These are phyloP conservation scores for Fusarium sp. DNA, from an alignment of 2,329 filamentous ascomycete genomes.

Conservation along the genomic window DNA sequence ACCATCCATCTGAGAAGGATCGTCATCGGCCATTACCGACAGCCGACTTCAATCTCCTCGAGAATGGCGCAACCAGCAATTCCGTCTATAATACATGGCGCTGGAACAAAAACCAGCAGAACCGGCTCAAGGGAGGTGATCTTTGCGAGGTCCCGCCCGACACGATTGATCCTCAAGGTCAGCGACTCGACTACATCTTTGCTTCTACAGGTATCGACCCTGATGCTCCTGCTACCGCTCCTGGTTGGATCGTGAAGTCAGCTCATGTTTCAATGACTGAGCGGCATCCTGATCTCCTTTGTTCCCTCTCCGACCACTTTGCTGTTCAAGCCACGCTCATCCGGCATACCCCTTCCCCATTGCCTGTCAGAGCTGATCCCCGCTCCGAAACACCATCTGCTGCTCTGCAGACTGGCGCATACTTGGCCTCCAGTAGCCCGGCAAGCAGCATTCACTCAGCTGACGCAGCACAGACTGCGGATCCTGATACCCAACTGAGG, in stretches of 20 bases:
- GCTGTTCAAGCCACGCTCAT: slow-evolving; percentile 83
- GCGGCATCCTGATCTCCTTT: slow-evolving; percentile 81
- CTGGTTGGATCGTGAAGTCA: slow-evolving; percentile 74
- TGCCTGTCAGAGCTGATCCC: slow-evolving; percentile 21
- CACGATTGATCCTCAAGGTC: slow-evolving; percentile 76
- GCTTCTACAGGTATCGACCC: slow-evolving; percentile 63
- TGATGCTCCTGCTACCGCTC: slow-evolving; percentile 43
- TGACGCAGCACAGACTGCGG: slow-evolving; percentile 32
- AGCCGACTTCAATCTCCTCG: slow-evolving; percentile 78
- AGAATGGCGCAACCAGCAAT: slow-evolving; percentile 90
- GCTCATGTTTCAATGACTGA: slow-evolving; percentile 82
- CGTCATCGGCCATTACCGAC: slow-evolving; percentile 75
- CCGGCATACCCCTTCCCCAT: slow-evolving; percentile 51
- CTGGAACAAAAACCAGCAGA: slow-evolving; percentile 78
- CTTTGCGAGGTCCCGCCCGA: slow-evolving; percentile 68
- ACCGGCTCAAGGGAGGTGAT: slow-evolving; percentile 69
- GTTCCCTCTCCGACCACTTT: slow-evolving; percentile 94
- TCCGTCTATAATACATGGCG: slow-evolving; percentile 91
- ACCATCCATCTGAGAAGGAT: slow-evolving; percentile 72
- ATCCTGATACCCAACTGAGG: slow-evolving; percentile 48
- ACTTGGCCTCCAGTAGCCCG: slow-evolving; percentile 36
- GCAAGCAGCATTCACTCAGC: slow-evolving; percentile 37
- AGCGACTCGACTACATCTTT: slow-evolving; percentile 95
- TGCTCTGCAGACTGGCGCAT: slow-evolving; percentile 41
- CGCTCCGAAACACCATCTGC: slow-evolving; percentile 35